Base-by-base conservation (phyloP, 2,329 filamentous ascomycete species). In the Cryphonectria japonica region DNA sequence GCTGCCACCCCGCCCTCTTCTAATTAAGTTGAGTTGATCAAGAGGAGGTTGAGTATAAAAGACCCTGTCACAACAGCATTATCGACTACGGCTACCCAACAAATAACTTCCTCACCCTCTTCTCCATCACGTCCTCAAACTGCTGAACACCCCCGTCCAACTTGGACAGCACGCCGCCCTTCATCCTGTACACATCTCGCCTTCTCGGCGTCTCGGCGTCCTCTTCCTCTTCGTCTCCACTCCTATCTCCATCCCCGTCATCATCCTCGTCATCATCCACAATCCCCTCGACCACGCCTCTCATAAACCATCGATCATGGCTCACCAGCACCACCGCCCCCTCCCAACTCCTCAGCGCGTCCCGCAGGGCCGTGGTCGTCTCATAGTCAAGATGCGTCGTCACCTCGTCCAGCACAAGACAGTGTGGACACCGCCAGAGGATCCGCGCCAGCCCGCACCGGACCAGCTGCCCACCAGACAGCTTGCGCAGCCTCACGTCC, bases 351-450 rank as follows among this genome's bases (percentile, higher is more conserved):
- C 86, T 85, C 73, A 97, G 79, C 2, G 91, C 91, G 34, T 87
- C 85, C 0, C 91, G 85, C 69, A 97, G 80, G 1, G 92, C 92
- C 9, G 88, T 87, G 34, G 95, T 92, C 0, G 92, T 95, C 80
- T 96, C 89, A 73, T 92, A 93, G 78, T 97, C 94, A 57, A 97
- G 84, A 82, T 97, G 94, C 0, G 93, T 95, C 8, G 93, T 96
- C 34, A 94, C 91, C 79, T 94, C 94, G 78, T 95, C 93, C 9
- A 95, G 85, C 7, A 95, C 85, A 2, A 95, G 85, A 70, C 93
- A 86, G 74, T 95, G 92, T 29, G 92, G 92, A 3, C 87, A 84
- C 57, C 82, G 83, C 85, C 90, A 91, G 50, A 95, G 81, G n/a
- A 94, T 80, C 64, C 88, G 86, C 1, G 92, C 92, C 66, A 95